These are phyloP conservation scores for Saturnispora silvae DNA, from an alignment of 805 yeast species.

Conservation along the genomic window DNA sequence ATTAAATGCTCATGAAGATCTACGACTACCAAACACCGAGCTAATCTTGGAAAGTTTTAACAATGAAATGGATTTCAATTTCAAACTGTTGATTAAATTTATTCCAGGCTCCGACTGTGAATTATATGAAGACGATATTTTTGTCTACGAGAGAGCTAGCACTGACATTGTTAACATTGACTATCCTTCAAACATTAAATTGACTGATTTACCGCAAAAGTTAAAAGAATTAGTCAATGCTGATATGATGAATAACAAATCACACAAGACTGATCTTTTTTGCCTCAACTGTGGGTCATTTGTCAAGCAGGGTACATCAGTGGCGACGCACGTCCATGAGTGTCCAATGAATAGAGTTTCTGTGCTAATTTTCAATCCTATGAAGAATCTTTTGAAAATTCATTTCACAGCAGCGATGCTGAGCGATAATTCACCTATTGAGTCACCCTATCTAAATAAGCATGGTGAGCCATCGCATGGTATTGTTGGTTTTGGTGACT, in stretches of 20 bases:
- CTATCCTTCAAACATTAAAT: slow-evolving; percentile 44
- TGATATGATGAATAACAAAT: slow-evolving; percentile 5
- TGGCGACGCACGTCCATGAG: slow-evolving; percentile 12
- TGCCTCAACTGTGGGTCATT: slow-evolving; percentile 22
- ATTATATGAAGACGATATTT: slow-evolving; percentile 4
- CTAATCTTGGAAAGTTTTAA: slow-evolving; percentile 14
- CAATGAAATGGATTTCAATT: slow-evolving; percentile 13
- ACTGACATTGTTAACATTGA: slow-evolving; percentile 22
- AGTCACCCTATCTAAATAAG: slow-evolving; percentile 59
- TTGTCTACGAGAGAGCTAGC: neutral
- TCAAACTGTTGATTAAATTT: slow-evolving; percentile 11
- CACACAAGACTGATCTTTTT: slow-evolving; percentile 6
- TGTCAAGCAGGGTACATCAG: slow-evolving; percentile 4
- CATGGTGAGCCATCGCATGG: slow-evolving; percentile 67
- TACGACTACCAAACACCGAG: slow-evolving; percentile 14
- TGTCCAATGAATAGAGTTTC: slow-evolving; percentile 18
- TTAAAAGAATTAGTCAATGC: slow-evolving; percentile 9
- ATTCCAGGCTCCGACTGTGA: slow-evolving; percentile 1
- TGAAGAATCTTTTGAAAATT: slow-evolving; percentile 15
- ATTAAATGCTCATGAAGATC: slow-evolving; percentile 16
- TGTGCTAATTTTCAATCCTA: slow-evolving; percentile 21
- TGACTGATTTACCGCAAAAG: slow-evolving; percentile 39
- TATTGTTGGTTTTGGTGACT: slow-evolving; percentile 41
- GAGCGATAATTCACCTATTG: slow-evolving; percentile 24
- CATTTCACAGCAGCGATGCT: slow-evolving; percentile 7